These are phyloP conservation scores for Mucor mucedo DNA, from an alignment of 371 early-diverging fungal genomes.

Conservation along the genomic window DNA sequence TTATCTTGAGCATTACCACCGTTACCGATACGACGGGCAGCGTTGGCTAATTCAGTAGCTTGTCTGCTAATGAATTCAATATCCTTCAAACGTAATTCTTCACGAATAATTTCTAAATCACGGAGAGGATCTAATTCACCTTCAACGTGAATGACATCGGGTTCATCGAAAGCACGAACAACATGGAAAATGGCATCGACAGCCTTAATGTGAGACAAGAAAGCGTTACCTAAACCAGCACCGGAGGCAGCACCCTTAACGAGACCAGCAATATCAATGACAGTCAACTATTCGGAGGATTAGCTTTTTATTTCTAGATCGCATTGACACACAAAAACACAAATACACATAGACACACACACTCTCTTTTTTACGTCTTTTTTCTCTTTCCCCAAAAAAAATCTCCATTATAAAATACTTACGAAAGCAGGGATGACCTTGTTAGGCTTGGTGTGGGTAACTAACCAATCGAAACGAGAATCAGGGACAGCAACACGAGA, in stretches of 20 bases:
- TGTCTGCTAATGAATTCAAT: constrained; percentile 83
- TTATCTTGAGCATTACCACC: constrained; percentile 86
- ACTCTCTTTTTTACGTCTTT: background rate
- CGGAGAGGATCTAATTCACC: constrained; percentile 94
- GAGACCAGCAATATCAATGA: constrained; percentile 99
- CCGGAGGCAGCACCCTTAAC: constrained; percentile 95
- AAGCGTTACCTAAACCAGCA: constrained; percentile 97
- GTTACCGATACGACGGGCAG: constrained; percentile 70
- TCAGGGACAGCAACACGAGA: constrained; percentile 95
- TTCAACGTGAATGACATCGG: constrained; percentile 96
- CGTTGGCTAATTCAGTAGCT: constrained; percentile 64
- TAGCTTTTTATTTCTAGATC: background rate
- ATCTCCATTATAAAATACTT: constrained; percentile 12
- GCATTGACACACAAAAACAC: too few relatives aligned
- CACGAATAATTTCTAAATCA: constrained; percentile 96
- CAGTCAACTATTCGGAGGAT: constrained; percentile 69
- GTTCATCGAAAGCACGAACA: constrained; percentile 88
- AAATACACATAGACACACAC: constrained; percentile 23
- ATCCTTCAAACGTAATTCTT: constrained; percentile 97
- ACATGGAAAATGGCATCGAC: constrained; percentile 99
- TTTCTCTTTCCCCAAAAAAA: background rate
- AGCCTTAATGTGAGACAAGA: constrained; percentile 95
- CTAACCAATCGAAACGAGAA: constrained; percentile 90
- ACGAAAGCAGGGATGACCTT: constrained; percentile 74
- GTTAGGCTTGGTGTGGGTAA: constrained; percentile 72